Evolutionary conservation across 805 yeast genomes (phyloP).

Genomic region (Candida oleophila): DNA sequence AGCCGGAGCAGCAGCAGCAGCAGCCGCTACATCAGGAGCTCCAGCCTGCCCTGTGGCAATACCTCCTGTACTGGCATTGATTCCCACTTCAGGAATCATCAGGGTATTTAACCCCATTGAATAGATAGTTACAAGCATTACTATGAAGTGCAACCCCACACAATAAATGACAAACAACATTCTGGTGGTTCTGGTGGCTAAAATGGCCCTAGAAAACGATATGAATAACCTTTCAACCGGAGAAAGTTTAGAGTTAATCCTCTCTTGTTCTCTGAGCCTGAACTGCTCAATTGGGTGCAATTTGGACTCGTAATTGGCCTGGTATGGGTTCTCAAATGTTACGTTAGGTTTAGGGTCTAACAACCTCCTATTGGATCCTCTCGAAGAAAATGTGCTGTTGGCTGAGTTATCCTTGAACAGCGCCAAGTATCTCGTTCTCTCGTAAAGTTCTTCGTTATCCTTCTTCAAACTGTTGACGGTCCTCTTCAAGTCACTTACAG

Average conservation of each 20-base stretch:
- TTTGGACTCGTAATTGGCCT: conserved; percentile 67
- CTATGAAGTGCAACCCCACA: conserved; percentile 68
- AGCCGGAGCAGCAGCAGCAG: conserved; percentile 7
- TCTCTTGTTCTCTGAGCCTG: conserved; percentile 71
- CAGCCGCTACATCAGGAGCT: conserved; percentile 8
- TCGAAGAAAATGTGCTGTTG: conserved; percentile 8
- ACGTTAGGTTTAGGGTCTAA: conserved; percentile 29
- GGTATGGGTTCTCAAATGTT: conserved; percentile 54
- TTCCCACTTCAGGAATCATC: conserved; percentile 47
- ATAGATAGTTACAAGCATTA: conserved; percentile 61
- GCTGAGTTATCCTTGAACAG: conserved; percentile 38
- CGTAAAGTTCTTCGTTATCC: conserved; percentile 80
- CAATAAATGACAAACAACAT: conserved; percentile 74
- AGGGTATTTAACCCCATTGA: conserved; percentile 47
- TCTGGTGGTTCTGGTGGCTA: conserved; percentile 72
- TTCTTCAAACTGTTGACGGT: conserved; percentile 62
- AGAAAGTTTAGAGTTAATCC: conserved; percentile 69
- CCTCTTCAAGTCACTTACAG: conserved; percentile 58
- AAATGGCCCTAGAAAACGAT: conserved; percentile 68
- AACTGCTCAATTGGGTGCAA: conserved; percentile 83
- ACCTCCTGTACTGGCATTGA: conserved; percentile 41
- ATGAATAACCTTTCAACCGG: conserved; percentile 78
- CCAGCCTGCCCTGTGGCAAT: conserved; percentile 21
- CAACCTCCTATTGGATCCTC: conserved; percentile 15
- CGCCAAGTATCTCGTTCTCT: conserved; percentile 67